Evolutionary conservation across 2,329 filamentous ascomycete genomes (phyloP).

Genomic region (Microsporum audouinii): DNA sequence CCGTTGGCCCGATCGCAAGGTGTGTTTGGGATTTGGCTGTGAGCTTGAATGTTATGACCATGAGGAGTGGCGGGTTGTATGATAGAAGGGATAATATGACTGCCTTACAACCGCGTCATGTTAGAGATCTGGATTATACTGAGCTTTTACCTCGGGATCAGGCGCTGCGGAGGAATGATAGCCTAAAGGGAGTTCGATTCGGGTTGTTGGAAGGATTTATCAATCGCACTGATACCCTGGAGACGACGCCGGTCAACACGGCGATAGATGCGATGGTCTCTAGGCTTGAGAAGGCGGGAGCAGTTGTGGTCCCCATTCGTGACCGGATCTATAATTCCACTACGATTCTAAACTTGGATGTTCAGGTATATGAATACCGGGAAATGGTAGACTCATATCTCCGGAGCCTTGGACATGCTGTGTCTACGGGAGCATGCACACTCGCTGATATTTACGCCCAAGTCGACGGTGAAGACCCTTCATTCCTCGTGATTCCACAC

Average conservation of each 20-base stretch:
- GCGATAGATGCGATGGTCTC: slow-evolving; percentile 41
- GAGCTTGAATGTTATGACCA: slow-evolving; percentile 43
- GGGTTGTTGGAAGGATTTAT: slow-evolving; percentile 48
- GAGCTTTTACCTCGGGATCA: slow-evolving; percentile 24
- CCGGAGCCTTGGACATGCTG: slow-evolving; percentile 21
- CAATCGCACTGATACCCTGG: slow-evolving; percentile 38
- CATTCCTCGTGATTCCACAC: slow-evolving; percentile 50
- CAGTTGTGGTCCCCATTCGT: slow-evolving; percentile 40
- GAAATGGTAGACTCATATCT: slow-evolving; percentile 48
- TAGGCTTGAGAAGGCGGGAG: slow-evolving; percentile 38
- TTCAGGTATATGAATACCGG: slow-evolving; percentile 51
- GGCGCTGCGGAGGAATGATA: slow-evolving; percentile 6
- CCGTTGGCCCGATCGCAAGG: slow-evolving; percentile 44
- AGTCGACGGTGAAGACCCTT: slow-evolving; percentile 19
- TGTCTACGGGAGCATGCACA: slow-evolving; percentile 24
- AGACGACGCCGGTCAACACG: slow-evolving; percentile 47
- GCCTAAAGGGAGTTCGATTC: slow-evolving; percentile 34
- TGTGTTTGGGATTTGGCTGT: slow-evolving; percentile 41
- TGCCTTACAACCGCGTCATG: slow-evolving; percentile 31
- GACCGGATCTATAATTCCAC: slow-evolving; percentile 43
- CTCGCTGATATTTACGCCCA: slow-evolving; percentile 30
- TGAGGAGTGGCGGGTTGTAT: slow-evolving; percentile 39
- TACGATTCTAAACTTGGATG: slow-evolving; percentile 42
- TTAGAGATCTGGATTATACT: slow-evolving; percentile 29
- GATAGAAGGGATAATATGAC: slow-evolving; percentile 8